A percentile compares a stretch with the other conserved stretches of the same genome.
phyloP scores from a whole-genome alignment of 805 yeast genomes.

The Citeromyces nyonsensis region DNA sequence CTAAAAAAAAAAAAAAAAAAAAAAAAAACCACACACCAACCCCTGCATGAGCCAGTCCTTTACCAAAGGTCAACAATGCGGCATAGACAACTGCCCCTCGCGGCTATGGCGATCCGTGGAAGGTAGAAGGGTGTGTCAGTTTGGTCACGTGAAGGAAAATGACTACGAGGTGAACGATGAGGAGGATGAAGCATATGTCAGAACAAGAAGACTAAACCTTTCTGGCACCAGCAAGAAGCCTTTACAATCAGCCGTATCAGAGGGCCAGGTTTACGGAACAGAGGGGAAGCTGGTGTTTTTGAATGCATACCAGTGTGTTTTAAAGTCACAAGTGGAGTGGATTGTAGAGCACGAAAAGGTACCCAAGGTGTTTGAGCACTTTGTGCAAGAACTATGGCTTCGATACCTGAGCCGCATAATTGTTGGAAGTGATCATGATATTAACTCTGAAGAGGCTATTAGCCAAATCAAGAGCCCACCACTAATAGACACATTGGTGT shows the following conservation, averaged over 20 bases:
- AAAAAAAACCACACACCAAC: no score
- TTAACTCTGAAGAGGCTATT: neutral
- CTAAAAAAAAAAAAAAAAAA: no score
- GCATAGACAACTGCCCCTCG: conserved; percentile 80
- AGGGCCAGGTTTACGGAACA: conserved; percentile 1
- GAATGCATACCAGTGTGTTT: conserved; percentile 16
- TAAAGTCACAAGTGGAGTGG: conserved; percentile 29
- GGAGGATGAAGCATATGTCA: conserved; percentile 39
- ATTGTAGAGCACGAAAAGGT: conserved; percentile 15
- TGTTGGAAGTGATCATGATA: neutral
- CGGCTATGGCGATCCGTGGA: conserved; percentile 54
- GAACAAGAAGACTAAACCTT: conserved; percentile 39
- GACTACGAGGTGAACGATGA: conserved; percentile 68
- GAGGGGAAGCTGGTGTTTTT: conserved; percentile 4
- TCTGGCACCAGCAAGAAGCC: conserved; percentile 1
- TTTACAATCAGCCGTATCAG: neutral
- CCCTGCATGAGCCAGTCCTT: conserved; percentile 13
- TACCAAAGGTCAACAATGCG: conserved; percentile 74
- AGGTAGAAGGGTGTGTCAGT: conserved; percentile 76
- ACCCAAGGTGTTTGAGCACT: conserved; percentile 4
- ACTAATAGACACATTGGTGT: conserved; percentile 8
- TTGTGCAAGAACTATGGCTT: conserved; percentile 22
- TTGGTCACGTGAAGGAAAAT: conserved; percentile 81
- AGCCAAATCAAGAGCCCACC: conserved; percentile 2
- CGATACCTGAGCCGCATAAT: neutral